A percentile compares a stretch with the other conserved stretches of the same genome.
Conservation (phyloP, 805 yeast genomes). For the Spencermartinsiella europaea region DNA sequence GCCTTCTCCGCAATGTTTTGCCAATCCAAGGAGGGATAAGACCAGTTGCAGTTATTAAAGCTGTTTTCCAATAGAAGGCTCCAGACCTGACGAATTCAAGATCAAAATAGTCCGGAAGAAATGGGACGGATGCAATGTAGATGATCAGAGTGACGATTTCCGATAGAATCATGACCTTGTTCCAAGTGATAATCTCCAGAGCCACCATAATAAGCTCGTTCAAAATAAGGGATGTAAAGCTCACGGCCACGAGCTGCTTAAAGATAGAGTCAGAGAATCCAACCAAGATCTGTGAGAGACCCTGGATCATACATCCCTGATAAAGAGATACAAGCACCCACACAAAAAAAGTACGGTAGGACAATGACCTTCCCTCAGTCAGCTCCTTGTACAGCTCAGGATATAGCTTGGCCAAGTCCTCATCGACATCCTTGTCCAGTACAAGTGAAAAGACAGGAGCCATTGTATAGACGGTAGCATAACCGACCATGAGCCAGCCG, state of each 20-base stretch:
- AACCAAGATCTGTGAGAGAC: slow-evolving; percentile 71
- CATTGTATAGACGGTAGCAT: slow-evolving; percentile 96
- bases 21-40: slow-evolving; percentile 87
- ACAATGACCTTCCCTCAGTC: slow-evolving; percentile 79
- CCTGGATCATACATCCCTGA: slow-evolving; percentile 84
- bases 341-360: slow-evolving; percentile 80
- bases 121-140: slow-evolving; percentile 74
- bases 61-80: slow-evolving; percentile 63
- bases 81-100: slow-evolving; percentile 54
- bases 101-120: slow-evolving; percentile 82
- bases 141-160: slow-evolving; percentile 64
- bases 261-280: slow-evolving; percentile 54
- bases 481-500: slow-evolving; percentile 98
- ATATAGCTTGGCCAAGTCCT: slow-evolving; percentile 78
- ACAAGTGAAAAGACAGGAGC: slow-evolving; percentile 95
- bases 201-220: slow-evolving; percentile 94
- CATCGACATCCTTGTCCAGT: slow-evolving; percentile 85
- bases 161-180: slow-evolving; percentile 63
- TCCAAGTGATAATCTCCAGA: slow-evolving; percentile 90
- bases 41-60: slow-evolving; percentile 60
- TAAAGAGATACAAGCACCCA: slow-evolving; percentile 89
- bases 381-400: slow-evolving; percentile 94
- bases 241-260: slow-evolving; percentile 73
- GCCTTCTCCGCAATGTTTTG: slow-evolving; percentile 63
- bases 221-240: slow-evolving; percentile 71